Base-by-base conservation (phyloP, 1,284 basidiomycete genomes). In the Puccinia polysora region DNA sequence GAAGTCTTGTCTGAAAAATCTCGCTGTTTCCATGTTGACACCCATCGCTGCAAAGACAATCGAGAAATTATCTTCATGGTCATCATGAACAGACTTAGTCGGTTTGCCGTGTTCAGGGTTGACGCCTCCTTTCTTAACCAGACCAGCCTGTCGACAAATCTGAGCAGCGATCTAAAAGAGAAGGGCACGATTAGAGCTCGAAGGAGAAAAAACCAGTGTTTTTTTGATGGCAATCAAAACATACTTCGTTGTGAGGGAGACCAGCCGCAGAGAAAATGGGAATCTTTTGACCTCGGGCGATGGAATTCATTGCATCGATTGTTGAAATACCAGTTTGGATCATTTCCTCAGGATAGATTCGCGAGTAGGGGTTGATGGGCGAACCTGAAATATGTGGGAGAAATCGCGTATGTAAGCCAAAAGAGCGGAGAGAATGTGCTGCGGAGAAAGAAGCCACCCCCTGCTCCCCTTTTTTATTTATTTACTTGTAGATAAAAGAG, bases 331-430 rank as follows among this genome's bases (percentile, higher is more conserved):
- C 96, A 23, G 96, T 98, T 82, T 98, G 96, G 77, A 99, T 98
- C 96, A 99, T 99, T 83, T 99, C 95, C 82, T 98, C 96, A 75
- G 96, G 96, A 83, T 99, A 98, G 82, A 97, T 97, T 80, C 96
- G 93, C 74, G 92, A 93, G 83, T 89, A 98, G 18, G 96, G 96
- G 83, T 99, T 99, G 83, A 98, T 98, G 62, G 95, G 96, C 5
- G 93, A 96, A 75, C 94, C 92, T 95, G 77, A 52, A 76, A 71
- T n/a, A n/a, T n/a, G 65, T 74, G 75, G 73, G n/a, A 75, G 34
- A 30, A 68, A 56, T 15, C 67, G 52, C 20, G 20, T 36, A 14
- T 10, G n/a, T 23, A 36, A 23, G 20, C 18, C n/a, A 30, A 53
- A 25, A 49, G 58, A 28, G 10, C 20, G n/a, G 30, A 49, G 32